Percentiles rank a stretch among this genome's conserved stretches.
phyloP scores from a whole-genome alignment of 176 grass and related monocot genomes.

The Aegilops longissima region DNA sequence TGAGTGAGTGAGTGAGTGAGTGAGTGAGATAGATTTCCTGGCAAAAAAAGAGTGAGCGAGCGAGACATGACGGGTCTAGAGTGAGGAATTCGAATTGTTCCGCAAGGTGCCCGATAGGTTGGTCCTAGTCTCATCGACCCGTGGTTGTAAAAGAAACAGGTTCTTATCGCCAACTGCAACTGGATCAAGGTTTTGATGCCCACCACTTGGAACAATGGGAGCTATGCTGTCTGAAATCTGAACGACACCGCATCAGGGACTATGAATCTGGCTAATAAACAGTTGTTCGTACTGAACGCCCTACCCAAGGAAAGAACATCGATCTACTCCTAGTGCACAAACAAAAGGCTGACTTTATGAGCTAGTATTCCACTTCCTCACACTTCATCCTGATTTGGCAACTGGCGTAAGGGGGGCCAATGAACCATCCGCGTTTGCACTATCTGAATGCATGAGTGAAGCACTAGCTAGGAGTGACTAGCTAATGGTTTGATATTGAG shows the following conservation, averaged over 20 bases:
- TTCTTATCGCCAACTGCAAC: neutral
- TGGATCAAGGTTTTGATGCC: neutral
- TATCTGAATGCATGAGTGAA: neutral
- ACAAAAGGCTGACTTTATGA: neutral
- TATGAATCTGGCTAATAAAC: neutral
- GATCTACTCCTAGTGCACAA: neutral
- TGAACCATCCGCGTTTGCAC: neutral
- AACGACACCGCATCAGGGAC: neutral
- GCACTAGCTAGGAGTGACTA: neutral
- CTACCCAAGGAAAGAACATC: neutral
- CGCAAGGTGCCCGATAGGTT: neutral
- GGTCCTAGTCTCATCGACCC: neutral
- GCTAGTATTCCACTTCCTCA: neutral
- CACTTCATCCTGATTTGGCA: neutral
- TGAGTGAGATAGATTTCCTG: too few relatives aligned
- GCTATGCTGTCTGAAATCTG: neutral
- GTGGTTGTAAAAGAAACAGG: neutral
- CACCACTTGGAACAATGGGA: neutral
- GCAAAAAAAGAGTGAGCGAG: neutral
- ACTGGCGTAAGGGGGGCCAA: neutral
- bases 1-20: too few relatives aligned
- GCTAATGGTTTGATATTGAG: neutral
- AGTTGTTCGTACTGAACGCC: neutral
- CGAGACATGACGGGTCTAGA: neutral
- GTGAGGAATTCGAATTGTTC: neutral